phyloP scores from a whole-genome alignment of 176 grass and related monocot genomes.

The Oryza brachyantha region DNA sequence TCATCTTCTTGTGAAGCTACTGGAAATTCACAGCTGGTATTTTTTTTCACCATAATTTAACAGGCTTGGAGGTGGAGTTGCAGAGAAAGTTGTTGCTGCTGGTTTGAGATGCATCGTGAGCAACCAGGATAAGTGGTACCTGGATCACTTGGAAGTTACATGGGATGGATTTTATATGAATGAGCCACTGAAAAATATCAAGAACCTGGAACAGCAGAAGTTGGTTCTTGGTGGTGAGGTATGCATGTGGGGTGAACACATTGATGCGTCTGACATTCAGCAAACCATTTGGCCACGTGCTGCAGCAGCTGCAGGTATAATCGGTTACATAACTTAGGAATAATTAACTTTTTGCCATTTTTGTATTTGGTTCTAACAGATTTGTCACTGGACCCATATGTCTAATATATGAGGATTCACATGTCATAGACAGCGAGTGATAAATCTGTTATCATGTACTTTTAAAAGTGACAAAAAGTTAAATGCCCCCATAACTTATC shows the following conservation, averaged over 20 bases:
- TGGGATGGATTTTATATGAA: conserved; percentile 88
- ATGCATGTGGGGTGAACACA: conserved; percentile 88
- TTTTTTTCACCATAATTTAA: conserved; percentile 34
- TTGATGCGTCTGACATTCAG: conserved; percentile 86
- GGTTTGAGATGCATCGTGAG: conserved; percentile 91
- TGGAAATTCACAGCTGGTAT: conserved; percentile 10
- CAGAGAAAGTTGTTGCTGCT: conserved; percentile 56
- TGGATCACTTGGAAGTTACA: conserved; percentile 74
- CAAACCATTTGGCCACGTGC: conserved; percentile 97
- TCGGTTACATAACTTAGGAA: conserved; percentile 21
- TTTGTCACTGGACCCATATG: too few relatives aligned
- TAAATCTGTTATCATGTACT: too few relatives aligned
- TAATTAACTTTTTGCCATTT: too few relatives aligned
- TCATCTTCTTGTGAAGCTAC: not conserved
- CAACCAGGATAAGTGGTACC: conserved; percentile 97
- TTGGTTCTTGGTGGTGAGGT: conserved; percentile 90
- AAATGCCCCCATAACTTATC: too few relatives aligned
- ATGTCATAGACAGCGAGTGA: too few relatives aligned
- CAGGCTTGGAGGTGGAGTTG: conserved; percentile 81
- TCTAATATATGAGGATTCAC: too few relatives aligned
- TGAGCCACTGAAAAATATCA: conserved; percentile 73
- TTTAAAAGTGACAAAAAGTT: too few relatives aligned
- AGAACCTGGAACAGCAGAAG: conserved; percentile 60
- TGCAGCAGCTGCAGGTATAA: conserved; percentile 88
- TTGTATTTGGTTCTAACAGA: too few relatives aligned